phyloP scores from a whole-genome alignment of 192 early-diverging fungal species.

The Entophlyctis helioformis region DNA sequence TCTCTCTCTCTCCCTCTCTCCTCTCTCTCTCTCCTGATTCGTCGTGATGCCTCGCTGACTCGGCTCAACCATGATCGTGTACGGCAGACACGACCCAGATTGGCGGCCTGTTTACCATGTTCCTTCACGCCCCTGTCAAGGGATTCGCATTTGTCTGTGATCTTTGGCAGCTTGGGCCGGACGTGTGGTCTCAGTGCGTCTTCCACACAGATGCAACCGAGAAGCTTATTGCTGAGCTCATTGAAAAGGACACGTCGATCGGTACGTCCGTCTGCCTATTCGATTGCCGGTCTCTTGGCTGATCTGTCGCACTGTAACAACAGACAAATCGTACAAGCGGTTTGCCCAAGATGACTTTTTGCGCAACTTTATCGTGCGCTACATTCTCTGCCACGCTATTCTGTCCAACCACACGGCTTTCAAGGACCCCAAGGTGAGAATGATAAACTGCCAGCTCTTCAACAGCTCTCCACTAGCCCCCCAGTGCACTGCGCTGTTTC shows the following conservation, averaged over 20 bases:
- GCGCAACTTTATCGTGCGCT: conserved; percentile 77
- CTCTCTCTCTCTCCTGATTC: too few relatives aligned
- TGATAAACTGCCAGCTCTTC: not conserved
- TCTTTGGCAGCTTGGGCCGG: conserved; percentile 41
- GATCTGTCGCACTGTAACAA: too few relatives aligned
- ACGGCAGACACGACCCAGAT: conserved; percentile 57
- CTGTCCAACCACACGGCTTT: conserved; percentile 53
- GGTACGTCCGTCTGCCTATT: conserved; percentile 14
- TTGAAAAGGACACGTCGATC: conserved; percentile 15
- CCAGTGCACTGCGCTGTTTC: not conserved
- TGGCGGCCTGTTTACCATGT: conserved; percentile 89
- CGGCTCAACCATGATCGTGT: too few relatives aligned
- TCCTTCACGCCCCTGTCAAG: conserved; percentile 81
- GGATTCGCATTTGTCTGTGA: conserved; percentile 78
- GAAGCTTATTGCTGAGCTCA: conserved; percentile 17
- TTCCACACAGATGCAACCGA: conserved; percentile 28
- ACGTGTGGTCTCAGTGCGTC: conserved; percentile 61
- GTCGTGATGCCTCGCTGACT: too few relatives aligned
- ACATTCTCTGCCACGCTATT: conserved; percentile 60
- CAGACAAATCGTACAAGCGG: conserved; percentile 45
- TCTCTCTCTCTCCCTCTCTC: too few relatives aligned
- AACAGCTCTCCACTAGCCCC: not conserved
- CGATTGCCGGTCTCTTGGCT: too few relatives aligned
- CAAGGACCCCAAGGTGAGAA: conserved; percentile 44
- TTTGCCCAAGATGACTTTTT: conserved; percentile 91